phyloP scores from a whole-genome alignment of 257 asterid species.

The Nicotiana undulata region DNA sequence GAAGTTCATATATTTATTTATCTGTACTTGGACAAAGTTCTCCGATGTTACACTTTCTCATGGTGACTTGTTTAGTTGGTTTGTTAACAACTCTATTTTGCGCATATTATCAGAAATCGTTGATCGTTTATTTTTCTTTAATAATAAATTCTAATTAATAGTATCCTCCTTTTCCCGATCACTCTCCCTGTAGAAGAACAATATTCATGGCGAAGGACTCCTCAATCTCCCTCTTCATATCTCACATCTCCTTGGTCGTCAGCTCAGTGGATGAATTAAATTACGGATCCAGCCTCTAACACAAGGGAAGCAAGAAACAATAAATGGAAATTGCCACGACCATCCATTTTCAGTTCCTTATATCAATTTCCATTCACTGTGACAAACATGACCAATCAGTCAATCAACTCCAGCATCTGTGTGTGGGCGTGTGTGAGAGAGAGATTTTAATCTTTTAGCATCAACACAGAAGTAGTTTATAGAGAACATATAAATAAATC shows the following conservation, averaged over 20 bases:
- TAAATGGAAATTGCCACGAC: not conserved
- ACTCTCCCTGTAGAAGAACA: too few species aligned
- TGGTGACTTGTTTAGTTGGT: not conserved
- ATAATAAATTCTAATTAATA: too few species aligned
- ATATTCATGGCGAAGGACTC: too few species aligned
- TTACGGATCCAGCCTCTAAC: not conserved
- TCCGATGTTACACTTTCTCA: not conserved
- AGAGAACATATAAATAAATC: not conserved
- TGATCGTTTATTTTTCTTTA: too few species aligned
- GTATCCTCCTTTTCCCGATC: too few species aligned
- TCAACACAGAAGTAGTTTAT: not conserved
- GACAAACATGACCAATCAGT: not conserved
- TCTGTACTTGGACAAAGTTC: not conserved
- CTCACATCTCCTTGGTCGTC: not conserved
- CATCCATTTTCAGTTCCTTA: not conserved
- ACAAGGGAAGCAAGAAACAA: not conserved
- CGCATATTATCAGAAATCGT: not conserved
- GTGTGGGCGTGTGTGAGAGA: not conserved
- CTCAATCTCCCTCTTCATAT: not conserved
- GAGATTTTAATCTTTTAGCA: not conserved
- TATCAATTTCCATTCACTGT: not conserved
- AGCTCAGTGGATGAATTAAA: not conserved
- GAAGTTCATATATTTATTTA: slow-evolving; percentile 1
- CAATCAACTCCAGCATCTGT: too few species aligned
- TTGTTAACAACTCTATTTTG: slow-evolving; percentile 14